Base-by-base conservation (phyloP, 1,284 basidiomycete species). In the Peniophora sp. region DNA sequence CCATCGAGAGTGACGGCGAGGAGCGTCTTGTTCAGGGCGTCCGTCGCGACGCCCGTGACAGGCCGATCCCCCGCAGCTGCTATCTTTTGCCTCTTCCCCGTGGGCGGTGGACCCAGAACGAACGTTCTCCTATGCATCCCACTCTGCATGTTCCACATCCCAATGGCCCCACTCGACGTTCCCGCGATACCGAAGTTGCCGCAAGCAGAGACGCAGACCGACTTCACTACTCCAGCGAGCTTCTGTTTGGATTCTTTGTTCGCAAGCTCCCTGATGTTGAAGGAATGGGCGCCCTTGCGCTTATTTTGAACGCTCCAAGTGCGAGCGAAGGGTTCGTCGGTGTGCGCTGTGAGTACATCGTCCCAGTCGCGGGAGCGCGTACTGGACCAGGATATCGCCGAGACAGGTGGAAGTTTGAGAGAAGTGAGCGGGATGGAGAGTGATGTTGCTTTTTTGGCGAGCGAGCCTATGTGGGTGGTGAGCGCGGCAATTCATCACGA, bases 131-230 rank as follows among this genome's bases (percentile, higher is more conserved):
- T 76, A 60, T 83, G 81, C 54, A 94, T 81, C 1, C 96, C 97
- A 12, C 90, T 94, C 68, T 99, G 96, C 84, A 97, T 85, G 63
- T 97, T 97, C 86, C 92, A 97, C 83, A 94, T 85, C 51, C 81
- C 69, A 48, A 97, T 86, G 36, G 76, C 74, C 8, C 92, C 92
- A 0, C 79, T 84, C 1, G 88, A 88, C 1, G 88, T 88, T 23
- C 90, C 83, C 1, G 86, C 87, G 5, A 99, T 69, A 37, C 89
- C 92, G 66, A 97, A 99, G 64, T 99, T 99, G 14, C 97, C 97
- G 64, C 97, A 99, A 0, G 92, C 88, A 12, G 93, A 89, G 14
- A 98, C 88, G 58, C 87, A 91, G 11, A 93, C 88, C n/a, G 85
- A 87, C 72, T 85, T 88, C 24, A 83, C 83, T 47, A 75, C 73